Evolutionary conservation across 176 grass and related monocot genomes (phyloP).

Genomic region (Neostapfia colusana): DNA sequence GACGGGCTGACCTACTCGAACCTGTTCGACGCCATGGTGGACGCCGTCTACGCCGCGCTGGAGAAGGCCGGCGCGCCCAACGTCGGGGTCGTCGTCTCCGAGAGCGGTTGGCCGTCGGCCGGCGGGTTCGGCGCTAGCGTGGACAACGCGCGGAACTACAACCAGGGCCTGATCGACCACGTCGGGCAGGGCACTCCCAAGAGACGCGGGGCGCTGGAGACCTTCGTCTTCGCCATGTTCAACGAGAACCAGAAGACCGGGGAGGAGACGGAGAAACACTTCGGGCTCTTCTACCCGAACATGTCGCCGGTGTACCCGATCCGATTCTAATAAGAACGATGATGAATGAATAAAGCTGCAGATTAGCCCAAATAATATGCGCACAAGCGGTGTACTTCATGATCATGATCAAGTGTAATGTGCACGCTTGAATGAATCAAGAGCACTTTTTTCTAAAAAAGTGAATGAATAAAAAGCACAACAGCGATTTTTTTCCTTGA

Average conservation of each 20-base stretch:
- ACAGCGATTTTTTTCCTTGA: too few relatives aligned
- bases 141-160: conserved; percentile 56
- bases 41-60: conserved; percentile 39
- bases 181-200: conserved; percentile 47
- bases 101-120: conserved; percentile 54
- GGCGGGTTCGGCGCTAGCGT: conserved; percentile 42
- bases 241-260: conserved; percentile 61
- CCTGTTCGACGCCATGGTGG: conserved; percentile 69
- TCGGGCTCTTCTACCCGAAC: conserved; percentile 50
- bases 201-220: conserved; percentile 32
- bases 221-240: conserved; percentile 73
- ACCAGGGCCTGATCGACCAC: conserved; percentile 64
- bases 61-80: too few relatives aligned
- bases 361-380: not conserved
- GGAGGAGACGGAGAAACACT: conserved; percentile 46
- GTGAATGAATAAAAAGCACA: too few relatives aligned
- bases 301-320: conserved; percentile 48
- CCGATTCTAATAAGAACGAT: conserved; percentile 12
- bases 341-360: too few relatives aligned
- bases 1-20: not conserved
- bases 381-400: not conserved
- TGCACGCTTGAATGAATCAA: not conserved
- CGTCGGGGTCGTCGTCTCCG: too few relatives aligned
- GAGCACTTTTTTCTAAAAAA: not conserved
- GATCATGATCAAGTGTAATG: not conserved